A percentile compares a stretch with the other conserved stretches of the same genome.
Conservation (phyloP, 352 stramenopile species). For the Phytophthora pinifolia region DNA sequence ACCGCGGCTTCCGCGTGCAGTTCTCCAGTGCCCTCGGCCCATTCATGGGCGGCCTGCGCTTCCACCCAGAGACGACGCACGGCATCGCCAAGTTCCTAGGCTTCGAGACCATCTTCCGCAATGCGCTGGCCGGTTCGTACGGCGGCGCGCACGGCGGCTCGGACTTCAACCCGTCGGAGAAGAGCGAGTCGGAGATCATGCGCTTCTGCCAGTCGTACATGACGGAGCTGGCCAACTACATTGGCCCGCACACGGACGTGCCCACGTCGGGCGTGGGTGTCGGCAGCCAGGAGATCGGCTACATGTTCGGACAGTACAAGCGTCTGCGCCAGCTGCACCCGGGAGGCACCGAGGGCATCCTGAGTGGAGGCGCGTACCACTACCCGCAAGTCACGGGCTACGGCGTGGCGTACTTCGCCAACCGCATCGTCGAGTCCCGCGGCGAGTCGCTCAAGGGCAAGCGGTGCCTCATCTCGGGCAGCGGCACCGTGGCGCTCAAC, state of each 20-base stretch:
- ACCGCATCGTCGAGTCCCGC: constrained; percentile 91
- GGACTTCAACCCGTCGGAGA: constrained; percentile 98
- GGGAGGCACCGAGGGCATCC: constrained; percentile 79
- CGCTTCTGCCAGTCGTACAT: constrained; percentile 98
- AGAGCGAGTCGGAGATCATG: constrained; percentile 97
- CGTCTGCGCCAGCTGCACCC: constrained; percentile 88
- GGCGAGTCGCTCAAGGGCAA: constrained; percentile 95
- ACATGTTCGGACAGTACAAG: constrained; percentile 99
- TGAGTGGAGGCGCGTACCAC: constrained; percentile 88
- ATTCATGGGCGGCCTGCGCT: constrained; percentile 97
- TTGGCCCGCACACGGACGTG: constrained; percentile 95
- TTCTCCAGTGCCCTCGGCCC: constrained; percentile 91
- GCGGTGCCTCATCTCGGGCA: constrained; percentile 95
- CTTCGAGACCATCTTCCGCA: constrained; percentile 97
- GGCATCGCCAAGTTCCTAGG: constrained; percentile 90
- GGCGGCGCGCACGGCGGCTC: constrained; percentile 88
- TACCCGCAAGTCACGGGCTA: constrained; percentile 93
- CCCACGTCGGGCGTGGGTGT: constrained; percentile 95
- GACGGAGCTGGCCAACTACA: constrained; percentile 98
- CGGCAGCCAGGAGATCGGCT: constrained; percentile 93
- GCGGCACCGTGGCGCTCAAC: constrained; percentile 93
- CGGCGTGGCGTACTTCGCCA: constrained; percentile 95
- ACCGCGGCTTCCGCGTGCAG: constrained; percentile 97
- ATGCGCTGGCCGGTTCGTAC: constrained; percentile 88
- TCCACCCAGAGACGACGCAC: constrained; percentile 91